phyloP scores from a whole-genome alignment of 805 yeast species.

The Candida jianshihensis region DNA sequence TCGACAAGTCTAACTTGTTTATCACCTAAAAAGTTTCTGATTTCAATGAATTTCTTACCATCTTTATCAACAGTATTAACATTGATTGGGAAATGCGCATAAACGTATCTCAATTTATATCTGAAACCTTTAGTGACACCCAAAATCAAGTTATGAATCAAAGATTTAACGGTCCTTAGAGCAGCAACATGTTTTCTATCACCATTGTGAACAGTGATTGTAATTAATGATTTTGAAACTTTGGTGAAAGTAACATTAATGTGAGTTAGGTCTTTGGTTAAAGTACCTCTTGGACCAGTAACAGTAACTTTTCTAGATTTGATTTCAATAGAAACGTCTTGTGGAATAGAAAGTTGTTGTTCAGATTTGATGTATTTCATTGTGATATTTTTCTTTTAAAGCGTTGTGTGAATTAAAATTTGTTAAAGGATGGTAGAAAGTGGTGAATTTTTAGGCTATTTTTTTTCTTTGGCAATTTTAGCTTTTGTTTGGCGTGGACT shows the following conservation, averaged over 20 bases:
- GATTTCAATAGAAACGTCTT: constrained; percentile 86
- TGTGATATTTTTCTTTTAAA: too few species aligned
- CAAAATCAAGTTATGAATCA: constrained; percentile 86
- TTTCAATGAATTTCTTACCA: constrained; percentile 72
- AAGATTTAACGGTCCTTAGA: constrained; percentile 95
- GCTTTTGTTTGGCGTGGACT: too few species aligned
- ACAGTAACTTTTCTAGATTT: constrained; percentile 87
- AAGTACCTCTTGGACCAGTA: constrained; percentile 96
- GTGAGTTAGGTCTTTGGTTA: constrained; percentile 87
- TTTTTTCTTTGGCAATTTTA: too few species aligned
- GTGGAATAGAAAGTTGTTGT: constrained; percentile 80
- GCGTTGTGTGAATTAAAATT: too few species aligned
- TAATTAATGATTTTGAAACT: constrained; percentile 63
- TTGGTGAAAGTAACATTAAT: constrained; percentile 89
- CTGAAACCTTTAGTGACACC: constrained; percentile 99
- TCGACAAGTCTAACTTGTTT: constrained; percentile 88
- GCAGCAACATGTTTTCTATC: constrained; percentile 99
- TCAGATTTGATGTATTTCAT: constrained; percentile 88
- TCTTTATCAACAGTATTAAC: constrained; percentile 84
- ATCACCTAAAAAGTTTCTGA: constrained; percentile 99
- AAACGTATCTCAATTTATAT: constrained; percentile 99
- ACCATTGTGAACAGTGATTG: constrained; percentile 94
- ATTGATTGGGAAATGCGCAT: constrained; percentile 99
- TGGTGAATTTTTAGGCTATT: too few species aligned
- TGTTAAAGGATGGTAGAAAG: too few species aligned